Conservation (phyloP, 345 rosid genomes). For the Psidium guajava region DNA sequence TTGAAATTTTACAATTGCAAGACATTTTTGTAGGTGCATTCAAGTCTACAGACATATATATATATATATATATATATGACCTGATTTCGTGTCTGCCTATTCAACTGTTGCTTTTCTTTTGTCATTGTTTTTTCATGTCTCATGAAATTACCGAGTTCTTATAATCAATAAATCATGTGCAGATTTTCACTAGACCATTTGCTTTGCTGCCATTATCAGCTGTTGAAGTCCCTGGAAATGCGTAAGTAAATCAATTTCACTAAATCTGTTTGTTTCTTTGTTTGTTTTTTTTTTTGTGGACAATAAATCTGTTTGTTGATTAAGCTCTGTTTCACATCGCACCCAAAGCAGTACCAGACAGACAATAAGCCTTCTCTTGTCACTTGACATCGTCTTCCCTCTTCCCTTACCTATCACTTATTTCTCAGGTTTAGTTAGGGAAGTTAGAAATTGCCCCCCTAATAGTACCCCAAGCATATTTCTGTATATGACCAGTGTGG, state of each 20-base stretch:
- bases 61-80: background rate
- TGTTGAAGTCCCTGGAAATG: constrained; percentile 73
- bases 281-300: no score
- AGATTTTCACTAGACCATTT: constrained; percentile 69
- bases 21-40: background rate
- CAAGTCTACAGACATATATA: background rate
- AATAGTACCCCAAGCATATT: background rate
- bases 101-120: background rate
- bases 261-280: no score
- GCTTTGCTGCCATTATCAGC: constrained; percentile 58
- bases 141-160: background rate
- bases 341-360: background rate
- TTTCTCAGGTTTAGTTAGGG: background rate
- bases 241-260: constrained; percentile 31
- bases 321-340: background rate
- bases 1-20: background rate
- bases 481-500: background rate
- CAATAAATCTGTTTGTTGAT: background rate
- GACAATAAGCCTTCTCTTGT: background rate
- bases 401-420: background rate
- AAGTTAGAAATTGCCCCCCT: background rate
- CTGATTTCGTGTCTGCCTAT: background rate
- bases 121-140: background rate
- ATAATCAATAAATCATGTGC: background rate
- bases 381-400: background rate